Base-by-base conservation (phyloP, 2,329 filamentous ascomycete genomes). In the Dichotomopilus funicola region DNA sequence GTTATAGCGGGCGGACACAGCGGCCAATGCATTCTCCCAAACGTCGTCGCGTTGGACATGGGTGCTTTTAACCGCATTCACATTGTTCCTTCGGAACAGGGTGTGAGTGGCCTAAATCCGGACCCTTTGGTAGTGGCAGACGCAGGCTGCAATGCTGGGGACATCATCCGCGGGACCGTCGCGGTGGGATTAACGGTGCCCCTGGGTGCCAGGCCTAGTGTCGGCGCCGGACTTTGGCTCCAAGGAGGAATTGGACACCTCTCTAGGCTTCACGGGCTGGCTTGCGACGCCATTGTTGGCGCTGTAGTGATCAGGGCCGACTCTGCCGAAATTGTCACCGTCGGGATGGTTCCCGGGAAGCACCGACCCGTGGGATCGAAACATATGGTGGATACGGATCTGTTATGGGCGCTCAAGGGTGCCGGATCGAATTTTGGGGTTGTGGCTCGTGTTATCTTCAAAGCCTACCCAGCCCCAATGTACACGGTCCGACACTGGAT, bases 191-290 rank as follows among this genome's bases (percentile, higher is more conserved):
- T 85, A 52, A 79, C 77, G 54, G 76, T 86, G 2, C 82, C 83
- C 0, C 65, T 86, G 3, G 83, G 83, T 2, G 65, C 80, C 33
- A 79, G 83, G 5, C 83, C 83, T 59, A 85, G 81, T 60, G 81
- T 86, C 33, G 83, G 83, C 2, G 76, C 80, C 0, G 83, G 83
- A 0, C 61, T 82, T 11, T 86, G 81, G 80, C 70, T 87, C 47
- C 82, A 86, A 70, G 83, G 83, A 42, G 82, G 83, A 51, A 82
- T 86, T 49, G 82, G 82, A 1, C 81, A 85, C 60, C 69, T 83
- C n/a, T 63, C 77, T 38, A 72, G 82, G 56, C 53, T 73, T 7
- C 67, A 82, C 59, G 82, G 83, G 1, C 79, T 87, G 10, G 59
- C 80, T 2, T 85, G 80, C 60, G 82, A 86, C 59, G 65, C 75